Base-by-base conservation (phyloP, 2,329 filamentous ascomycete genomes). In the Dothistroma septosporum region DNA sequence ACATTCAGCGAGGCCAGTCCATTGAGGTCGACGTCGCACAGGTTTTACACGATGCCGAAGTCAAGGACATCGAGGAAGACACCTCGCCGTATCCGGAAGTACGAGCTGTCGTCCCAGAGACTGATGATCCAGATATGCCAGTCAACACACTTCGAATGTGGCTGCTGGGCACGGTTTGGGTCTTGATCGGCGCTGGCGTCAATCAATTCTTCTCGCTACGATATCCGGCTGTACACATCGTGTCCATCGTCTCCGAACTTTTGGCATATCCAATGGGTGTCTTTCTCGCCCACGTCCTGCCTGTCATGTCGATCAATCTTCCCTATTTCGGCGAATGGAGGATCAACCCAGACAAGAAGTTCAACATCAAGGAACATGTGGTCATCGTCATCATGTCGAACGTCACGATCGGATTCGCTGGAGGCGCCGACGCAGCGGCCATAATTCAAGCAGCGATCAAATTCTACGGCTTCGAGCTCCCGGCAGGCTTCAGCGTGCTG, bases 141-240 rank as follows among this genome's bases (percentile, higher is more conserved):
- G 86, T 84, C 75, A 88, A 86, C 70, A 89, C 87, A 0, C 76
- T 80, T 10, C 73, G 78, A 28, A 77, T 78, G 57, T 80, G 78
- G 79, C 62, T 79, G 9, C 63, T 80, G 7, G 78, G 78, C 31
- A 73, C 79, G 64, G 64, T 79, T 16, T 80, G 79, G 60, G 76
- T 78, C 14, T 77, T 78, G 0, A 57, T 79, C 19, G 76, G 75
- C 1, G 76, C 74, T 22, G 78, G 76, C 5, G 59, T 74, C 22
- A 94, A 94, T 74, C 78, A 95, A 46, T 94, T 95, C 78, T 96
- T 95, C 79, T 92, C 90, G 37, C 80, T 95, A 73, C 84, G 91
- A 83, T 95, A 94, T 80, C 91, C 91, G 31, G 94, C 91, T 74
- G 90, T 95, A 74, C 89, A 89, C 62, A 93, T 95, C 71, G 93